Base-by-base conservation (phyloP, 2,329 filamentous ascomycete species). In the Peltaster fructicola region DNA sequence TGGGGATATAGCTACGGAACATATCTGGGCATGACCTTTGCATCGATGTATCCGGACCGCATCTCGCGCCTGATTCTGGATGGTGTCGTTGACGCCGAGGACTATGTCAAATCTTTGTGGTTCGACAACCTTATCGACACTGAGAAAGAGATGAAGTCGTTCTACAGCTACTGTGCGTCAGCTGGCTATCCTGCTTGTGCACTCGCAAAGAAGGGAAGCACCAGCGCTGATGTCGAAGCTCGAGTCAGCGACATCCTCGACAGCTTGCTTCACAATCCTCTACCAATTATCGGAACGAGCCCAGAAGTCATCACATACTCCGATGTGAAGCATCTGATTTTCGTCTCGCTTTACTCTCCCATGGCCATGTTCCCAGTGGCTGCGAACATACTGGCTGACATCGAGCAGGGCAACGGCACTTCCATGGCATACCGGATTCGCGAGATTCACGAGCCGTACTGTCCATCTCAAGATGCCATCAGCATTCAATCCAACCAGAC, bases 1-100 rank as follows among this genome's bases (percentile, higher is more conserved):
- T 40, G 31, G 40, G 60, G 59, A 4, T 50, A 61, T 27, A 57
- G 52, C 5, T 64, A 64, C 25, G 61, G 61, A 1, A 56, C 59
- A 0, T 47, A 54, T 15, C 43, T 54, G 0, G 53, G 53, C 2
- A 41, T 47, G 24, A 53, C 51, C 1, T 57, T 52, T 24, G 51
- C 52, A 9, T 45, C 49, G 1, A 48, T 57, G 45, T 55, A 49
- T 27, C 53, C 52, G 5, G 41, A 47, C 10, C 32, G 48, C 2
- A 42, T 56, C 7, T 41, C 43, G 0, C 38, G 45, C n/a, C 34
- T 54, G 18, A 41, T 52, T 5, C 37, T 63, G 1, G 60, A 64
- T 32, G 59, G 57, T 4, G 54, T 62, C 4, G 52, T 57, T 3
- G 53, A 57, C 27, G 39, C 47, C 2, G 38, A 48, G 30, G 52